Evolutionary conservation across 768 basidiomycete species (phyloP), one percentile per base, ranked within the genome.

Genomic region (Naganishia friedmannii): DNA sequence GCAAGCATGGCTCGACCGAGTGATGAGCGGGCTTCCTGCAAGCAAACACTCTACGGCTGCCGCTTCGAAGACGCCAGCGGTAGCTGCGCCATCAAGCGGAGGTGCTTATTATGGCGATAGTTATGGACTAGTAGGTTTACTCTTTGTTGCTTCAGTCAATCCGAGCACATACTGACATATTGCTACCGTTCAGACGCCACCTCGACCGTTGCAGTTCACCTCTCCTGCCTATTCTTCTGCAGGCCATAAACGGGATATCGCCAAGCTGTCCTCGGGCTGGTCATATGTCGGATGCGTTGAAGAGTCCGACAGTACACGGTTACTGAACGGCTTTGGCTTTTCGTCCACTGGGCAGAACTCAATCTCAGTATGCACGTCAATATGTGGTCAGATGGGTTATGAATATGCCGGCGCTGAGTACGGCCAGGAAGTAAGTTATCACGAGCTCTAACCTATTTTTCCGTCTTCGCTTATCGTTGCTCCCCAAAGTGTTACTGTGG

Each of bases 401-500:
- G 66, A 66, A 3, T 73, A 68, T 53, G 77, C 74, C 29, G 80
- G 77, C 55, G 75, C 74, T 7, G 77, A 81, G 60, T 79, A 74
- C 68, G 73, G 70, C 19, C 75, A 78, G 39, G 79, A 80, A 73
- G 78, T 78, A 67, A 70, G 78, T 68, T 46, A 45, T 9, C 23
- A 12, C 10, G 65, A 34, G n/a, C 23, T 5, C 17, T n/a, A 31
- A 3, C 4, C 19, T n/a, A 3, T 2, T n/a, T 51, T 37, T 15
- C 1, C 12, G 3, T 34, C 45, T 6, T 21, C 21, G 9, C 37
- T 34, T n/a, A 42, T 19, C 7, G 37, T 6, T 26, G 10, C 39
- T 7, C 48, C 3, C n/a, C 12, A 21, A 53, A 80, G 77, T 82
- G 81, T 68, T 82, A 78, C 69, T 82, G 81, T 65, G 80, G 75